Base-by-base conservation (phyloP, 1,139 yeast species). In the Yamadazyma epiphylla region DNA sequence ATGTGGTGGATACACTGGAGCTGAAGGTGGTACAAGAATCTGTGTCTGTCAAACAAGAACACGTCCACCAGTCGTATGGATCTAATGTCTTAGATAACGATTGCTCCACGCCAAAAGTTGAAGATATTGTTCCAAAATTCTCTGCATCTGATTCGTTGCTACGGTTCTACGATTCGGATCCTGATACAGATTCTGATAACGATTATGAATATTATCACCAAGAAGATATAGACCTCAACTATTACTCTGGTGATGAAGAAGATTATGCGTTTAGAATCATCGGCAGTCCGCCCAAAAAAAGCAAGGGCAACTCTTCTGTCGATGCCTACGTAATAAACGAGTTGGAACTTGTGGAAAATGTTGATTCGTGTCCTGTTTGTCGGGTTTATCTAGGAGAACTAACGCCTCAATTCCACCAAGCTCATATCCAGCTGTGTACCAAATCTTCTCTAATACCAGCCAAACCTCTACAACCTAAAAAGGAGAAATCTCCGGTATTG, bases 351-450 rank as follows among this genome's bases (percentile, higher is more conserved):
- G 13, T 28, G 10, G 19, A 22, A 10, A 2, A 11, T 6, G 33
- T 26, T 11, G 19, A 12, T 2, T 20, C 32, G 7, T 52, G 58
- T 36, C 58, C 58, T 3, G 30, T 44, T 12, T 52, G 58, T 26
- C 32, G 28, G 10, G 37, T 43, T 2, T 30, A 19, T 14, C 17
- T 43, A n/a, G 42, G 38, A 2, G 35, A 32, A 3, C 11, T 42
- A 5, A 28, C 26, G 17, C 37, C 26, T 4, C 36, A 30, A 12
- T 27, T 28, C 15, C 26, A 28, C 5, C 26, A 35, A 20, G 29
- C 34, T 7, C 48, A 43, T 31, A 30, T 41, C 3, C 15, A 28
- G n/a, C 35, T 30, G 5, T 43, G 48, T 16, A 25, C 29, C 3
- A 26, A 23, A n/a, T 26, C 29, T 6, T 33, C 35, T 11, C 24